Evolutionary conservation across 2,329 filamentous ascomycete species (phyloP), one percentile per base, ranked within the genome.

Genomic region (Colletotrichum ledebouriae): DNA sequence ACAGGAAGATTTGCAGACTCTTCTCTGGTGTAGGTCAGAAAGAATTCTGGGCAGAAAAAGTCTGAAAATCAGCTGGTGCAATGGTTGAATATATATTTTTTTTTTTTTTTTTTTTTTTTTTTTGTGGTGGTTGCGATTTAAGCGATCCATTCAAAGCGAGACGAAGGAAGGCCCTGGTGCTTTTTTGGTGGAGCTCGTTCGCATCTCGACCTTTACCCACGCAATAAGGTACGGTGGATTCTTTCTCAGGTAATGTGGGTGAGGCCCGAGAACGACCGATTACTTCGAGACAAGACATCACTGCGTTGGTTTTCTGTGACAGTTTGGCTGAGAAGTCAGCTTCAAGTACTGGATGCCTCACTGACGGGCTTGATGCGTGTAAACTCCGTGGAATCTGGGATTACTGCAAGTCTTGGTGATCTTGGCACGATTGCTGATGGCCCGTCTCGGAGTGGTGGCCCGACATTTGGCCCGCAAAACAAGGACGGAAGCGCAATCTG

Each of bases 391-490:
- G 29, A 29, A 29, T 29, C 7, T 29, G 29, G 29, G 29, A 29
- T 29, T 29, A 29, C 6, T 29, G 7, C 29, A 29, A 29, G 29
- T 29, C 29, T 25, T 25, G 15, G 25, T 25, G n/a, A 37, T 2
- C 52, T 47, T 56, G 52, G 52, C 33, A 39, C 29, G 25, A n/a
- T 17, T 25, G 29, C 11, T 7, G 58, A 50, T 33, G 17, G n/a
- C 17, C 57, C 59, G 34, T 41, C n/a, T 57, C 63, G 63, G 63
- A 67, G 59, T 42, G 20, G 52, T 67, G 63, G 59, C 52, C 59
- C 63, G 63, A 63, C n/a, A 22, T 17, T 39, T 63, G 63, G 25
- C 59, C 63, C 63, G 63, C 63, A 62, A 57, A 67, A 67, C 59
- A 67, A 67, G 59, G 50, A 67, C 63, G 52, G 44, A 50, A 49